Percentiles rank a stretch among this genome's conserved stretches.
Conservation (phyloP, 148 eudicot species). For the Rheum nobile region DNA sequence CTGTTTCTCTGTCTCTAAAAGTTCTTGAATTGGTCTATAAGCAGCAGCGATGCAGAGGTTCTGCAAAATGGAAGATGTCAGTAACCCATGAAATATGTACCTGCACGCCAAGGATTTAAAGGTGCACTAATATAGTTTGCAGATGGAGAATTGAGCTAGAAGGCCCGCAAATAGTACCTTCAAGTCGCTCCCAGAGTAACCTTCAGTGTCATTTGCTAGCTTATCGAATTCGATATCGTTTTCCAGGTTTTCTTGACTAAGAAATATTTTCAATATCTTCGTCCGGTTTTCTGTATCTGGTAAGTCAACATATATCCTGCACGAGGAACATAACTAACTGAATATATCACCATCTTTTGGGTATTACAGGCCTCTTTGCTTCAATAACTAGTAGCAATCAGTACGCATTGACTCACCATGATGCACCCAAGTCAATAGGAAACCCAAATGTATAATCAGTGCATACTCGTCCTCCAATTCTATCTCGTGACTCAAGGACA, state of each 20-base stretch:
- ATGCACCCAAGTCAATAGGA: no score
- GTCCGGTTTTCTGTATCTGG: constrained; percentile 80
- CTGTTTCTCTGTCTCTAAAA: constrained; percentile 70
- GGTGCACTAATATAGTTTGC: not conserved
- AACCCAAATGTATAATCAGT: no score
- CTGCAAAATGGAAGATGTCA: no score
- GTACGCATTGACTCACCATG: no score
- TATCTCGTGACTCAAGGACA: no score
- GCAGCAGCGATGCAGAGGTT: no score
- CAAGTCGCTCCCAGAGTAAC: constrained; percentile 91
- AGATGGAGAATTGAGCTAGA: not conserved
- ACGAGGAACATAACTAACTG: constrained; percentile 13
- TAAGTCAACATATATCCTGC: constrained; percentile 85
- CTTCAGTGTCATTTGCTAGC: constrained; percentile 85
- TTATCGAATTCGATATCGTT: constrained; percentile 45
- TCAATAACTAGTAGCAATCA: not conserved
- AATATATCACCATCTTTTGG: not conserved
- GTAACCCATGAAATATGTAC: not conserved
- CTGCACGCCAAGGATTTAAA: not conserved
- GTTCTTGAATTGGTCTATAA: constrained; percentile 95
- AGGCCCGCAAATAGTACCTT: constrained; percentile 39
- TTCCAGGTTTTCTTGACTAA: constrained; percentile 69
- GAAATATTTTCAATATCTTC: constrained; percentile 81
- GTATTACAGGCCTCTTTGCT: not conserved
- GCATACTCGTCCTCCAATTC: no score